Conservation (phyloP, 495 filamentous ascomycete genomes). For the Penicillium maclennaniae region DNA sequence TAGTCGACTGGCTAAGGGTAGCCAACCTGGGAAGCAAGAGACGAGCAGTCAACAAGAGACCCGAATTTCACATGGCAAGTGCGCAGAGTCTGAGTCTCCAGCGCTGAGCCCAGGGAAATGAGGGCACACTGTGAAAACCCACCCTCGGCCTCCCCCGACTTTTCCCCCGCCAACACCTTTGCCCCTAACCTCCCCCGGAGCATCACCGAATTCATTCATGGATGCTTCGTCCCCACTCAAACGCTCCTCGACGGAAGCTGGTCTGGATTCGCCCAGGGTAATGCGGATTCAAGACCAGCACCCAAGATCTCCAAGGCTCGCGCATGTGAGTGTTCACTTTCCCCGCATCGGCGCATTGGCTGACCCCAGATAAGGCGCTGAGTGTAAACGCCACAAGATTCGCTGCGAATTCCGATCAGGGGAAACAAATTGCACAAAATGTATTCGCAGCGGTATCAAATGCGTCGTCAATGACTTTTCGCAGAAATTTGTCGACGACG, state of each 20-base stretch:
- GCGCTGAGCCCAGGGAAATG: not conserved
- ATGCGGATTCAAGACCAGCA: slow-evolving; percentile 19
- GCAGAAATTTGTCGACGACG: slow-evolving; percentile 48
- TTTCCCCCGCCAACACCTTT: slow-evolving; percentile 16
- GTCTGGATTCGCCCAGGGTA: slow-evolving; percentile 31
- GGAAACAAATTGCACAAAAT: slow-evolving; percentile 43
- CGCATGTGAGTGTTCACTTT: slow-evolving; percentile 34
- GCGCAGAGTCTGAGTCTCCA: not conserved
- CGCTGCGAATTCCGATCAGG: slow-evolving; percentile 44
- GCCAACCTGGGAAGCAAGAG: not conserved
- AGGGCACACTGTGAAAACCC: not conserved
- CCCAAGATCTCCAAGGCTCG: slow-evolving; percentile 47
- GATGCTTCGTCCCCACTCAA: slow-evolving; percentile 33
- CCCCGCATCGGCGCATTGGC: slow-evolving; percentile 11
- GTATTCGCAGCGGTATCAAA: slow-evolving; percentile 44
- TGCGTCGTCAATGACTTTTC: slow-evolving; percentile 49
- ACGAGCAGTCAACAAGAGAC: not conserved
- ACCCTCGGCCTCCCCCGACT: slow-evolving; percentile 9
- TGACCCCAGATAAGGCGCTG: slow-evolving; percentile 34
- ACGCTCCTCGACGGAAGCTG: slow-evolving; percentile 41
- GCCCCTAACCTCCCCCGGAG: slow-evolving; percentile 32
- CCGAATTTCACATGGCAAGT: not conserved
- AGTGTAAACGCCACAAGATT: slow-evolving; percentile 49
- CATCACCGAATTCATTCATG: slow-evolving; percentile 35
- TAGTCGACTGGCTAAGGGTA: no score